These are phyloP conservation scores for Aspergillus puulaauensis DNA, from an alignment of 2,329 filamentous ascomycete species.

Conservation along the genomic window DNA sequence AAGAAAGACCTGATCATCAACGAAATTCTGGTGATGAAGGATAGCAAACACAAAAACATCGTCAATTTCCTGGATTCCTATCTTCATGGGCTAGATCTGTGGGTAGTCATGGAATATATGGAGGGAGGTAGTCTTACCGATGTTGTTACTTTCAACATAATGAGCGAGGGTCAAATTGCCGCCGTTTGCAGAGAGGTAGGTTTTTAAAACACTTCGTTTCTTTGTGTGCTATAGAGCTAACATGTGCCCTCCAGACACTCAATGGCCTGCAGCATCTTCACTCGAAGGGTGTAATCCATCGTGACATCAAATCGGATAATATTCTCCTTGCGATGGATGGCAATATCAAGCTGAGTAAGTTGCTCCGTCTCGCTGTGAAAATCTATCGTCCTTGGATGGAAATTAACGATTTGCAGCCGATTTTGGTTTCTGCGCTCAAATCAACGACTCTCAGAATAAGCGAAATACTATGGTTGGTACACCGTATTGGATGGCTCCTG, in stretches of 20 bases:
- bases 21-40: conserved; percentile 98
- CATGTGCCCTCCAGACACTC: conserved; percentile 58
- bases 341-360: conserved; percentile 93
- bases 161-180: conserved; percentile 96
- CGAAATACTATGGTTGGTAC: conserved; percentile 99
- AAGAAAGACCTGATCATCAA: conserved; percentile 99
- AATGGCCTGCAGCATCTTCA: conserved; percentile 92
- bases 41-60: conserved; percentile 96
- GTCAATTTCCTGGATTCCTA: conserved; percentile 99
- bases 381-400: background rate
- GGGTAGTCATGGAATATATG: conserved; percentile 99
- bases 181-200: conserved; percentile 83
- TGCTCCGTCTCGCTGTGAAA: conserved; percentile 17
- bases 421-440: conserved; percentile 98
- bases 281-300: conserved; percentile 96
- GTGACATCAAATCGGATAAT: conserved; percentile 99
- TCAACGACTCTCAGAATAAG: conserved; percentile 96
- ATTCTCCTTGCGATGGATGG: conserved; percentile 91
- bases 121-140: conserved; percentile 96
- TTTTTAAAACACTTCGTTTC: conserved; percentile 2
- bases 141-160: conserved; percentile 98
- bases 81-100: conserved; percentile 82
- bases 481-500: conserved; percentile 99
- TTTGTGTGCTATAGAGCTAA: conserved; percentile 13
- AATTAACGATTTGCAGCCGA: conserved; percentile 63